Evolutionary conservation across 108 stramenopile genomes (phyloP), one percentile per base, ranked within the genome.

Genomic region (Nitzschia sp.): DNA sequence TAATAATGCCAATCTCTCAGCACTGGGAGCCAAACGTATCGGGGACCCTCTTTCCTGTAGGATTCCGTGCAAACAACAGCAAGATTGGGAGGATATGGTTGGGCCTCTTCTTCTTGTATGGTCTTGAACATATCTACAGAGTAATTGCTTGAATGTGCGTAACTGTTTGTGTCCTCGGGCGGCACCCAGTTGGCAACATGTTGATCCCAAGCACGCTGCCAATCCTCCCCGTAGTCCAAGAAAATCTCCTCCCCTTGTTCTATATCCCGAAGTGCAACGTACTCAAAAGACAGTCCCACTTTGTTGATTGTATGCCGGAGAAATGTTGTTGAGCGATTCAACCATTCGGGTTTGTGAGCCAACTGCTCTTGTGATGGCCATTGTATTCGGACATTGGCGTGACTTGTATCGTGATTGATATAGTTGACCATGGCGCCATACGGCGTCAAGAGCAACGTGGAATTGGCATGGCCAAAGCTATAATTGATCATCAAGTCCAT

Each of bases 401-500:
- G n/a, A 8, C 1, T 3, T 17, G 10, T 2, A 51, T 76, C 73
- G 70, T 94, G 93, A 77, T 94, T 94, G 77, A 94, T 90, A 64
- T 85, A 89, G 40, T 85, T 88, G 7, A 89, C 87, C 71, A 82
- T 85, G 8, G 80, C 83, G 48, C 85, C 86, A 67, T 91, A 90
- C 3, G 93, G 93, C 39, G 86, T 91, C 15, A 94, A 59, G 14
- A 88, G 21, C 40, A 94, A 34, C 20, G 87, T 84, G 0, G 87
- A 89, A 60, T 94, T 80, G 6, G 55, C 71, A 73, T 94, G 93
- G 9, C 86, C 82, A 65, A 90, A 91, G 43, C 78, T 81, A 69
- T 94, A 94, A 63, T 94, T 94, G 38, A 85, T 34, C 29, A 94
- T 68, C 15, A 94, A 61, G 53, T 94, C 84, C 8, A 56, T 83